Evolutionary conservation across 2,329 filamentous ascomycete species (phyloP), one percentile per base, ranked within the genome.

Genomic region (Epichloe coenophiala): DNA sequence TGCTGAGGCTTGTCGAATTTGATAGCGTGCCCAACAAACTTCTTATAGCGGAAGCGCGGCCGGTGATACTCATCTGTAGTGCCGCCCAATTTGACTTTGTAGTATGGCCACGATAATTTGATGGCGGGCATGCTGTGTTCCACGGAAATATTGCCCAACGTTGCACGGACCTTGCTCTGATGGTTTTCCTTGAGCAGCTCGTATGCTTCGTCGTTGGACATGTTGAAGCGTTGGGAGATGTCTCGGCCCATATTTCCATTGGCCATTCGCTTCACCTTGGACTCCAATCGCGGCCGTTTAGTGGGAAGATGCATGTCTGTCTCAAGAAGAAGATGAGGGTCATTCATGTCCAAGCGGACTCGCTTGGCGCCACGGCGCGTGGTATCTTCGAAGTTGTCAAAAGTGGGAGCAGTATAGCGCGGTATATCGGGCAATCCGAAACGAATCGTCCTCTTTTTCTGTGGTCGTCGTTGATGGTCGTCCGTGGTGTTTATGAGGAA

Each of bases 171-270:
- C 68, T 95, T 97, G 74, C 88, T 89, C 69, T 95, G 88, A 62
- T 95, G 90, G 62, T 96, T 97, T 66, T 95, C 89, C 68, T 97
- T 97, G 43, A 98, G 78, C 53, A 89, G 81, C 62, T 97, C 90
- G 65, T 98, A 98, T 2, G 90, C 90, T 53, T 93, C 86, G 61
- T 98, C 93, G 56, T 97, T 97, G 33, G 90, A 95, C 52, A 94
- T 86, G 63, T 97, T 97, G 74, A 95, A 98, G 41, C 91, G 83
- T 57, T 84, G 80, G 38, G 80, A 80, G 37, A 95, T 76, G 51
- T 87, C 82, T 50, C 84, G 85, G 3, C 83, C 81, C 41, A 88
- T 70, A 47, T 81, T 84, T 15, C 82, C 80, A 51, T 80, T 84
- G 7, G 78, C 80, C 71, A 81, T 82, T 55, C 77, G 82, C 66